A percentile compares a stretch with the other conserved stretches of the same genome.
Evolutionary conservation across 768 basidiomycete species (phyloP).

Genomic region (Clitopilus passeckerianus): DNA sequence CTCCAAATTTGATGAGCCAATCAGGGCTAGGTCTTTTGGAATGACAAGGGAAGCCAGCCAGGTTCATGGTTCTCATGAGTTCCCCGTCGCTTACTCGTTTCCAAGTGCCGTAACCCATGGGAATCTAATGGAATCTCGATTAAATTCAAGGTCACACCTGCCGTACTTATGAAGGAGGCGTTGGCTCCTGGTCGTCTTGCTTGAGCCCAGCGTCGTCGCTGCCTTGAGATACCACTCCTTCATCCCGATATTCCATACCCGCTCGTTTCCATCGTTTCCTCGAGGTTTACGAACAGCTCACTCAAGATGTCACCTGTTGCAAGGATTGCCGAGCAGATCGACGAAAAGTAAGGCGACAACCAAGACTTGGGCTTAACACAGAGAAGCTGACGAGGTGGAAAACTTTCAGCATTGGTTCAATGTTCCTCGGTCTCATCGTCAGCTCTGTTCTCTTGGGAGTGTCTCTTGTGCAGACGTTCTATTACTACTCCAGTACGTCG

Average conservation of each 20-base stretch:
- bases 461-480: constrained; percentile 15
- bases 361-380: neutral
- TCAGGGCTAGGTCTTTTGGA: neutral
- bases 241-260: neutral
- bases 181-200: neutral
- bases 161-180: neutral
- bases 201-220: neutral
- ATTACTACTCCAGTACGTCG: constrained; percentile 12
- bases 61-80: neutral
- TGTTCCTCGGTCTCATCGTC: constrained; percentile 13
- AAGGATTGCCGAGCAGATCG: neutral
- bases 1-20: neutral
- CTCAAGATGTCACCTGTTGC: neutral
- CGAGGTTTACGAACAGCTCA: neutral
- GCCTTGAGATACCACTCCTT: neutral
- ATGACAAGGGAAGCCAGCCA: neutral
- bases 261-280: neutral
- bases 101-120: neutral
- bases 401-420: constrained; percentile 14
- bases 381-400: constrained; percentile 4
- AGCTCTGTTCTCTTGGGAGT: constrained; percentile 15
- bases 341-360: neutral
- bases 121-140: neutral
- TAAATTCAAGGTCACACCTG: neutral
- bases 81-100: neutral